Evolutionary conservation across 1,139 yeast genomes (phyloP).

Genomic region (Taiozyma sp.): DNA sequence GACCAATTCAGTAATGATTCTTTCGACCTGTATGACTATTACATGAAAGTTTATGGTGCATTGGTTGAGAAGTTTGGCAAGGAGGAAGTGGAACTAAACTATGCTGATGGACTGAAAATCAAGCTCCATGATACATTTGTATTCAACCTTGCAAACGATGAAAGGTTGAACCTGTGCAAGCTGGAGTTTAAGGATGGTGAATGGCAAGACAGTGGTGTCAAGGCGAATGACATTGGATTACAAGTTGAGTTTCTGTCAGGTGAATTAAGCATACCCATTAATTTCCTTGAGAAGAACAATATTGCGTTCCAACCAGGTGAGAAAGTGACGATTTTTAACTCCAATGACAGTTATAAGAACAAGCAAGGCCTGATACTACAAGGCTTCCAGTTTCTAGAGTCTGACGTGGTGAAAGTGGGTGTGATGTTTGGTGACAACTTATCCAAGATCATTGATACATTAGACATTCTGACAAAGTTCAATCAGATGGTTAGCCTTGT

Average conservation of each 20-base stretch:
- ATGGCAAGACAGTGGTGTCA: not conserved
- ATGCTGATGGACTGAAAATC: constrained; percentile 15
- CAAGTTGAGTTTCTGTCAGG: constrained; percentile 3
- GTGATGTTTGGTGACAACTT: not conserved
- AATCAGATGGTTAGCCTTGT: not conserved
- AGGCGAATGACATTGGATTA: constrained; percentile 10
- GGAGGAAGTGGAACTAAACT: constrained; percentile 12
- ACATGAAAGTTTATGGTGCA: constrained; percentile 6
- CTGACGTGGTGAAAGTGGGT: not conserved
- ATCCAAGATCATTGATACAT: not conserved
- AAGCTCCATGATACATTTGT: constrained; percentile 7
- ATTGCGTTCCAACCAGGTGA: constrained; percentile 1
- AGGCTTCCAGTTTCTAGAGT: constrained; percentile 1
- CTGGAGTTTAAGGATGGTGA: not conserved
- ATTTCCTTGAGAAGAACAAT: not conserved
- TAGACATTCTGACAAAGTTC: not conserved
- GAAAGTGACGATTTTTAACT: not conserved
- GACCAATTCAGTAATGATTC: constrained; percentile 21
- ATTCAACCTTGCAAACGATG: constrained; percentile 15
- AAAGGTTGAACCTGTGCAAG: constrained; percentile 3
- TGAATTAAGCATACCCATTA: constrained; percentile 2
- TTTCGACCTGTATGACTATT: constrained; percentile 19
- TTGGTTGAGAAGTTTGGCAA: constrained; percentile 2
- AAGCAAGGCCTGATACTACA: not conserved
- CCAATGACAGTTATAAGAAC: not conserved